phyloP scores from a whole-genome alignment of 2,329 filamentous ascomycete species.

The Alternaria solani region DNA sequence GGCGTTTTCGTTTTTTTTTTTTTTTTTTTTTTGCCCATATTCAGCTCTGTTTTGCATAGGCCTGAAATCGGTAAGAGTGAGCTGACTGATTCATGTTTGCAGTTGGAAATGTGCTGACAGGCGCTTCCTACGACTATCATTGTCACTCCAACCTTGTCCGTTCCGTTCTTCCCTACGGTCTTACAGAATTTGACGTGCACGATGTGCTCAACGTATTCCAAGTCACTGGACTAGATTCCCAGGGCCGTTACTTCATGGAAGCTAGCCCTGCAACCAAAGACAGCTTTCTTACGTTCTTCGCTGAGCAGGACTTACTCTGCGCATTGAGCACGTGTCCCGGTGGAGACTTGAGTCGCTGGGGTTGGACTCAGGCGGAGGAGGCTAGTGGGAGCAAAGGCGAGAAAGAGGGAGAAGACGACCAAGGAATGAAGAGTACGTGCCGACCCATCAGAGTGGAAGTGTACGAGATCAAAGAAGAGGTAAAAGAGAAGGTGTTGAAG shows the following conservation, averaged over 20 bases:
- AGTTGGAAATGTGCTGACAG: conserved; percentile 76
- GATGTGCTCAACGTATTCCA: conserved; percentile 90
- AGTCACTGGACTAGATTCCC: conserved; percentile 76
- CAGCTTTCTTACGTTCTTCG: conserved; percentile 75
- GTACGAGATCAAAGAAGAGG: conserved; percentile 65
- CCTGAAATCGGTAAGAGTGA: no score
- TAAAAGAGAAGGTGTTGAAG: conserved; percentile 39
- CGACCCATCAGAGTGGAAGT: conserved; percentile 79
- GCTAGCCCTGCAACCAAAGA: conserved; percentile 39
- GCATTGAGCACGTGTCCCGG: conserved; percentile 76
- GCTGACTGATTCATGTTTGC: background rate
- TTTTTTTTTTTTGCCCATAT: background rate
- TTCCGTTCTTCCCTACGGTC: conserved; percentile 72
- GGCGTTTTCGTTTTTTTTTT: background rate
- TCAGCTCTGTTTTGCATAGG: background rate
- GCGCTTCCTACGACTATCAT: conserved; percentile 78
- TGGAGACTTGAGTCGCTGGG: conserved; percentile 83
- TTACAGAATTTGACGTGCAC: conserved; percentile 78
- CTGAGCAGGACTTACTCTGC: conserved; percentile 77
- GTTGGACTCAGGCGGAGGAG: conserved; percentile 65
- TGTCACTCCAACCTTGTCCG: conserved; percentile 84
- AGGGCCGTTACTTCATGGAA: conserved; percentile 63
- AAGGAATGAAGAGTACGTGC: conserved; percentile 61
- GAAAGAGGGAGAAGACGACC: conserved; percentile 65
- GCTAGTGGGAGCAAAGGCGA: conserved; percentile 60